Base-by-base conservation (phyloP, 441 rosid genomes). In the Omphalea diandra region DNA sequence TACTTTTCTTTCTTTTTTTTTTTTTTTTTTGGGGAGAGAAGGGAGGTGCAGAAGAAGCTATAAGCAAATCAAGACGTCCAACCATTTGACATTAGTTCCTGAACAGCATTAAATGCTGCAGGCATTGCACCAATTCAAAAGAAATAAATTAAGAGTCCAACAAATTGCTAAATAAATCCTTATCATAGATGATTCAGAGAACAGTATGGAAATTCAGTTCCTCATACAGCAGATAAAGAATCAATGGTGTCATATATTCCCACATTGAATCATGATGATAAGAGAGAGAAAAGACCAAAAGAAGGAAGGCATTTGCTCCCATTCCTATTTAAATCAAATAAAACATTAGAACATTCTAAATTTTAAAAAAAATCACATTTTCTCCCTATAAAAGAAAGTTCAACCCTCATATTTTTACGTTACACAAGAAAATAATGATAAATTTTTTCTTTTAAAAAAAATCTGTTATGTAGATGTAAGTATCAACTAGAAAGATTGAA, bases 1-100 rank as follows among this genome's bases (percentile, higher is more conserved):
- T n/a, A 17, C 12, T 44, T 44, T n/a, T n/a, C n/a, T n/a, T n/a
- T n/a, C n/a, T n/a, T n/a, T n/a, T n/a, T n/a, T n/a, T n/a, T n/a
- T n/a, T n/a, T 44, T 44, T 4, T 44, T 44, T 49, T 49, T 22
- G 57, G 57, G 18, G 57, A 15, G 26, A 15, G 15, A 9, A n/a
- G n/a, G n/a, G n/a, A n/a, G n/a, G n/a, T n/a, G n/a, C n/a, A n/a
- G 11, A 20, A 36, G 50, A 36, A 8, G 65, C 71, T 43, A 67
- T 55, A 20, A 22, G 49, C 38, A 47, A 49, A 35, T 46, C 56
- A 56, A 68, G 11, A 40, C 12, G 40, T 55, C 71, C 53, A 56
- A 29, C 63, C 27, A 68, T 40, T 65, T 32, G 17, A 50, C n/a
- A n/a, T n/a, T n/a, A n/a, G 7, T 32, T 44, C 29, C 38, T 49